These are phyloP conservation scores for Talaromyces sp. DNA, from an alignment of 2,329 filamentous ascomycete species.

Conservation along the genomic window DNA sequence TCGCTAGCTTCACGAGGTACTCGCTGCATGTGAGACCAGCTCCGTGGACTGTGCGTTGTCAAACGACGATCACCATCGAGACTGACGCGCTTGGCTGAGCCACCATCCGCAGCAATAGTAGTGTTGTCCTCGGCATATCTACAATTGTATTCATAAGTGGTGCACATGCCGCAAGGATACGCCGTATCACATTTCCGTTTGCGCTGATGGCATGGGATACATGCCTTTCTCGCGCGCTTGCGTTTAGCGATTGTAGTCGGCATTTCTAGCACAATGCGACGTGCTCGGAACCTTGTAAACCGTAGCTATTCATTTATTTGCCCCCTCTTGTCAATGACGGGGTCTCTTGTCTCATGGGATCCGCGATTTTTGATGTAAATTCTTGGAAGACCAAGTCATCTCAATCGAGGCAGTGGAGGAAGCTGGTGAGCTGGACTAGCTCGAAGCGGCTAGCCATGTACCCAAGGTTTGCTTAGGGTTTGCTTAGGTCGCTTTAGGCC, in stretches of 20 bases:
- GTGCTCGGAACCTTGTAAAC: neutral
- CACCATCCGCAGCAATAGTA: neutral
- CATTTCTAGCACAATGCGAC: constrained; percentile 17
- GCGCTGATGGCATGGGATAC: constrained; percentile 32
- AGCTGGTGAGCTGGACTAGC: neutral
- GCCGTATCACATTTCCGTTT: constrained; percentile 33
- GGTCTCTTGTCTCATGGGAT: too few species aligned
- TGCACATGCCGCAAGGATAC: constrained; percentile 31
- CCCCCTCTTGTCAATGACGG: neutral
- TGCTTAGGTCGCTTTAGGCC: too few species aligned
- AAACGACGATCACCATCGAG: neutral
- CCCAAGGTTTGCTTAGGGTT: neutral
- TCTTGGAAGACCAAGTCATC: neutral
- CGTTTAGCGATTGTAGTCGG: constrained; percentile 24
- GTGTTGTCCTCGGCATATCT: constrained; percentile 23
- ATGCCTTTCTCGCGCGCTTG: constrained; percentile 31
- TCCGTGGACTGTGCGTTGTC: neutral
- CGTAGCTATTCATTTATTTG: neutral
- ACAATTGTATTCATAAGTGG: constrained; percentile 29
- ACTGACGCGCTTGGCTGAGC: neutral
- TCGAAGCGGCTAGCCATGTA: neutral
- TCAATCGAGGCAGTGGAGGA: neutral
- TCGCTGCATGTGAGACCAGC: neutral
- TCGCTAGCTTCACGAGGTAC: neutral
- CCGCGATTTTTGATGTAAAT: neutral